A percentile compares a stretch with the other conserved stretches of the same genome.
phyloP scores from a whole-genome alignment of 495 filamentous ascomycete genomes.

The Tuber magnatum region DNA sequence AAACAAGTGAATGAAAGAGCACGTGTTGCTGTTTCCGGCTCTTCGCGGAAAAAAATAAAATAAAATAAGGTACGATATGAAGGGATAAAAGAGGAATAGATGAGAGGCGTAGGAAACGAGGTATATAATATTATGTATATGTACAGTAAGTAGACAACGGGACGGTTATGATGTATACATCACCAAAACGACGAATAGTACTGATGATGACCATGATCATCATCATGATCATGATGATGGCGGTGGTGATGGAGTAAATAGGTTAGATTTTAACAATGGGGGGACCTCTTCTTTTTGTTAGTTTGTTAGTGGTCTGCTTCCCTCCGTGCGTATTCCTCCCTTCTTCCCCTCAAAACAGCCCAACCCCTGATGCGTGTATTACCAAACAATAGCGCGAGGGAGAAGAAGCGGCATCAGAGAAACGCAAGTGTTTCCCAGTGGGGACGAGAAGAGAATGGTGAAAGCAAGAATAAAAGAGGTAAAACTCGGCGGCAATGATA shows the following conservation, averaged over 20 bases:
- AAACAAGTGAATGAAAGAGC: not conserved
- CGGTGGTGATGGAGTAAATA: not conserved
- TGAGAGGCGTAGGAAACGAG: not conserved
- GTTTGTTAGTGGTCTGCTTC: not conserved
- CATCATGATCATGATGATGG: too few species aligned
- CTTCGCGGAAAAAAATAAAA: not conserved
- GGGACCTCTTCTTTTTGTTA: not conserved
- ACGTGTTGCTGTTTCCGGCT: not conserved
- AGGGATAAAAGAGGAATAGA: not conserved
- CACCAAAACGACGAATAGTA: not conserved
- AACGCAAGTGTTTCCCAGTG: not conserved
- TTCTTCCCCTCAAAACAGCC: not conserved
- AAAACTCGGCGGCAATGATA: not conserved
- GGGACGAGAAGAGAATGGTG: not conserved
- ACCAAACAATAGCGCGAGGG: slow-evolving; percentile 1
- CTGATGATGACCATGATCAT: too few species aligned
- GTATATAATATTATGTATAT: not conserved
- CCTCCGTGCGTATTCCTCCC: not conserved
- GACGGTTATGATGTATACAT: not conserved
- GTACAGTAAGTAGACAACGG: not conserved
- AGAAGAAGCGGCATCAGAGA: not conserved
- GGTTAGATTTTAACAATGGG: not conserved
- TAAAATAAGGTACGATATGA: not conserved
- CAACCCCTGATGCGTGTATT: not conserved
- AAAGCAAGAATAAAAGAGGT: not conserved